Conservation (phyloP, 495 filamentous ascomycete genomes). For the Choiromyces venosus region DNA sequence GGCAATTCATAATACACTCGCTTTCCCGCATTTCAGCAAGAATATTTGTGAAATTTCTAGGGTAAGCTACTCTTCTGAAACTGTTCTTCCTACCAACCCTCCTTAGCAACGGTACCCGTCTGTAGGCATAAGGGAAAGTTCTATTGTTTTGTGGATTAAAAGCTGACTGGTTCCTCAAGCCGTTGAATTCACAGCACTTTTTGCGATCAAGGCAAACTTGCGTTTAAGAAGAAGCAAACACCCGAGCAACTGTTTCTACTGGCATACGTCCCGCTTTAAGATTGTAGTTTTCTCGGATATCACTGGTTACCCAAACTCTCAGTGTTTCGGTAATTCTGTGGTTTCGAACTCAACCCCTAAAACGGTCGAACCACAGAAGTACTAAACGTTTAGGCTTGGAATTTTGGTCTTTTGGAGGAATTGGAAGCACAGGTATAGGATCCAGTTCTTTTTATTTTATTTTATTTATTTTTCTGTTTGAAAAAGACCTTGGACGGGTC, state of each 20-base stretch:
- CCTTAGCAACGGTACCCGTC: slow-evolving; percentile 12
- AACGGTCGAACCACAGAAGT: not conserved
- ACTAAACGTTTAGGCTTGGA: not conserved
- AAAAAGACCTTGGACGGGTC: not conserved
- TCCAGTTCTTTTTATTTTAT: not conserved
- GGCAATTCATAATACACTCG: not conserved
- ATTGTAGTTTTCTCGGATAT: slow-evolving; percentile 2
- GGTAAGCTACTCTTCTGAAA: not conserved
- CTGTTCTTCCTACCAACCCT: not conserved
- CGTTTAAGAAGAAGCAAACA: slow-evolving; percentile 13
- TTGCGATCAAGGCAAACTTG: slow-evolving; percentile 1
- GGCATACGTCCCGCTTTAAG: slow-evolving; percentile 2
- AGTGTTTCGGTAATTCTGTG: not conserved
- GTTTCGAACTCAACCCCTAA: slow-evolving; percentile 3
- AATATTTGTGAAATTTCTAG: not conserved
- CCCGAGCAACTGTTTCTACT: not conserved
- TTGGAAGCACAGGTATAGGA: not conserved
- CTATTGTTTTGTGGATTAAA: slow-evolving; percentile 11
- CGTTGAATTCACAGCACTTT: slow-evolving; percentile 2
- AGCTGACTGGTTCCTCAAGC: slow-evolving; percentile 19
- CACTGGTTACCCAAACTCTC: not conserved
- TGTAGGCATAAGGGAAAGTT: not conserved
- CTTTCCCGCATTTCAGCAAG: not conserved
- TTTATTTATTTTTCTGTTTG: not conserved
- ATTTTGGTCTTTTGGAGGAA: not conserved